phyloP scores from a whole-genome alignment of 2,329 filamentous ascomycete species.

The Fusarium verticillioides region DNA sequence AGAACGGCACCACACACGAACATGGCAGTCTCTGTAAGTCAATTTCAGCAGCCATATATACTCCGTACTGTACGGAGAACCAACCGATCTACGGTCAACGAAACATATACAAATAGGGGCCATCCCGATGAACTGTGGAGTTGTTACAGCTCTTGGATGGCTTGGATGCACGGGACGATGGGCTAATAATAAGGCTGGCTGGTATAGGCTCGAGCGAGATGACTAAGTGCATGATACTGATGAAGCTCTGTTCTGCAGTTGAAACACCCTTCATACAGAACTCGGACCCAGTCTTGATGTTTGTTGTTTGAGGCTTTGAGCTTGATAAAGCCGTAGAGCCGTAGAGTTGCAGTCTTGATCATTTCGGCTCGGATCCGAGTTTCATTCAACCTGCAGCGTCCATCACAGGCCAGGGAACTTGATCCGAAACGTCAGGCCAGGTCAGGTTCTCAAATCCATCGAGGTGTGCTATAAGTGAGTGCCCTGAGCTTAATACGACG shows the following conservation, averaged over 20 bases:
- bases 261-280: constrained; percentile 34
- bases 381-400: constrained; percentile 10
- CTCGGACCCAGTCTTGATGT: constrained; percentile 2
- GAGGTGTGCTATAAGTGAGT: constrained; percentile 12
- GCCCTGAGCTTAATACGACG: constrained; percentile 10
- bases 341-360: not conserved
- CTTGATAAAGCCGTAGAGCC: not conserved
- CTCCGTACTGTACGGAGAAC: constrained; percentile 6
- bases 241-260: constrained; percentile 11
- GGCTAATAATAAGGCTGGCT: constrained; percentile 32
- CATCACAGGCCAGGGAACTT: constrained; percentile 6
- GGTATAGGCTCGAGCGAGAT: constrained; percentile 18
- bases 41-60: not conserved
- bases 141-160: constrained; percentile 17
- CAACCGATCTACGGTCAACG: constrained; percentile 21
- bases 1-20: not conserved
- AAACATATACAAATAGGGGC: constrained; percentile 25
- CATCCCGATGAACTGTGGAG: constrained; percentile 21
- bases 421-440: constrained; percentile 11
- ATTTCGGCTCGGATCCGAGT: constrained; percentile 26
- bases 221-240: constrained; percentile 21
- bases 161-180: constrained; percentile 14
- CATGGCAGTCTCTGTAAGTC: not conserved
- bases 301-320: constrained; percentile 3
- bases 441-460: not conserved